Evolutionary conservation across 768 basidiomycete species (phyloP), one percentile per base, ranked within the genome.

Genomic region (Amanita pseudoporphyria): DNA sequence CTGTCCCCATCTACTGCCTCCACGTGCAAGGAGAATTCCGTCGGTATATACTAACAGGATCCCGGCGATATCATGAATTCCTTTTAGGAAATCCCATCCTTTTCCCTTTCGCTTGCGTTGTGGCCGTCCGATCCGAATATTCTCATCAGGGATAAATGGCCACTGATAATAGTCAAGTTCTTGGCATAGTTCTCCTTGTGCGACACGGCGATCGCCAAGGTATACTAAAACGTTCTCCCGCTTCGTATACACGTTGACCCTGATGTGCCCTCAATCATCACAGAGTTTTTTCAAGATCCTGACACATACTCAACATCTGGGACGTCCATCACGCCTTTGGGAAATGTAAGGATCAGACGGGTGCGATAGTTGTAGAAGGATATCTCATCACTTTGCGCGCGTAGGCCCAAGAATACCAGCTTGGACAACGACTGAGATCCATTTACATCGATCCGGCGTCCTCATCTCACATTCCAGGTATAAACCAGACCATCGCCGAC

Each of bases 261-360:
- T 28, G 7, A 28, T 7, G 26, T 7, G 26, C 7, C 26, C 5
- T 24, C 31, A 22, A 30, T 49, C 19, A 18, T 35, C 30, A 16
- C 32, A 75, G 81, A 79, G 0, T 84, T 84, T 57, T 85, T 82
- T 61, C 83, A 84, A 60, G 63, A 69, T 57, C 79, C 81, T 6
- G 66, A 62, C 2, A 75, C 76, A 1, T 84, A 84, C 58, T 70
- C 72, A 14, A 69, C 80, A 6, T 74, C 74, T 6, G 62, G 64
- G 33, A 84, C 83, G 1, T 60, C 68, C n/a, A 74, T 84, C 44
- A 84, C 83, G 3, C 76, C 83, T n/a, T 66, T 84, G 21, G 82
- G 83, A 45, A 79, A 76, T 58, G 82, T 83, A 60, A 42, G 67
- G 61, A 13, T 47, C 26, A 26, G 62, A 59, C n/a, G 9, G 37